Conservation (phyloP, 768 basidiomycete species). For the Daedaleopsis nitida region DNA sequence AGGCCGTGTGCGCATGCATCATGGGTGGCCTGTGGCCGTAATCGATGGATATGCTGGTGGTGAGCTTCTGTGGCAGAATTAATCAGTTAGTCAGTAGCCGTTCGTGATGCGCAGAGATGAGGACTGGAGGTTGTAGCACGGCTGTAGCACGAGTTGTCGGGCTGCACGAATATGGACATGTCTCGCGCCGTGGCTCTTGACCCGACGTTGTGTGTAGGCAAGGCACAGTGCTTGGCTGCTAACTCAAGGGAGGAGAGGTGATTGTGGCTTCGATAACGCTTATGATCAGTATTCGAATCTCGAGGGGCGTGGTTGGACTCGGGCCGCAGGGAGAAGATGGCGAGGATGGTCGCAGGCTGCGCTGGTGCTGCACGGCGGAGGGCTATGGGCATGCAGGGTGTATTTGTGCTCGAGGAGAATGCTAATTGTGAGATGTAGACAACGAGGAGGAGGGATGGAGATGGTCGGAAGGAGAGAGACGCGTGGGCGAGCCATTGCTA, state of each 20-base stretch:
- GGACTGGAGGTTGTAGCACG: not conserved
- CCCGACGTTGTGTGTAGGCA: not conserved
- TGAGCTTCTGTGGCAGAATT: constrained; percentile 5
- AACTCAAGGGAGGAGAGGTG: not conserved
- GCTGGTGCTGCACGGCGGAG: not conserved
- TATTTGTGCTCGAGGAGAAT: not conserved
- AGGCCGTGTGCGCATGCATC: not conserved
- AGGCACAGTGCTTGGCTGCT: not conserved
- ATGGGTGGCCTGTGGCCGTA: not conserved
- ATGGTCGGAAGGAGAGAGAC: constrained; percentile 1
- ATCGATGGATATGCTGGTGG: constrained; percentile 5
- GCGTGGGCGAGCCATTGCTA: not conserved
- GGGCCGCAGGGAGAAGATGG: not conserved
- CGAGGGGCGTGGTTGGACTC: constrained; percentile 1
- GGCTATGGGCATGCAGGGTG: not conserved
- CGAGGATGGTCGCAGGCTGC: not conserved
- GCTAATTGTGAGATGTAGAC: not conserved
- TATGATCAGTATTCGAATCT: constrained; percentile 2
- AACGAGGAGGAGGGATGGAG: not conserved
- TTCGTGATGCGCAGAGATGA: not conserved
- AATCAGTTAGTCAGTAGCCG: not conserved
- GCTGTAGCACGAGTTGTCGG: not conserved
- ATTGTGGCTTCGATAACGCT: constrained; percentile 19
- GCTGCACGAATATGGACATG: constrained; percentile 1
- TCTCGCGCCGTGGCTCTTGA: constrained; percentile 5